Conservation (phyloP, 2,329 filamentous ascomycete species). For the Nigrospora oryzae region DNA sequence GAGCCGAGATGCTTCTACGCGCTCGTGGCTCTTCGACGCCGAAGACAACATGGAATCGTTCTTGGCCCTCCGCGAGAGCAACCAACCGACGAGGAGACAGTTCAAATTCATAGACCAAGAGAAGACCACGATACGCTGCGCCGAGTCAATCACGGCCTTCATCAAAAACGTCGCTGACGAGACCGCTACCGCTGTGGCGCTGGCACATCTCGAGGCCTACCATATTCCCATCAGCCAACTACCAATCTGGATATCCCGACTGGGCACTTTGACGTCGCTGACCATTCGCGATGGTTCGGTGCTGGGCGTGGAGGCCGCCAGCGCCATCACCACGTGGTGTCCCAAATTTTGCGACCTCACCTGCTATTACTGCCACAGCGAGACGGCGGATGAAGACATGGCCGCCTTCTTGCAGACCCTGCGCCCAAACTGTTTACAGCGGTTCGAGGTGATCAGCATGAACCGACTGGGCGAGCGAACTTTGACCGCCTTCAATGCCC, state of each 20-base stretch:
- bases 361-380: constrained; percentile 37
- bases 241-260: constrained; percentile 47
- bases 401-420: constrained; percentile 50
- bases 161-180: constrained; percentile 27
- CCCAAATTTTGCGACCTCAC: constrained; percentile 52
- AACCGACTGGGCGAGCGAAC: constrained; percentile 46
- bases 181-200: constrained; percentile 34
- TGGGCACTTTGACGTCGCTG: constrained; percentile 49
- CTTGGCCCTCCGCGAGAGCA: constrained; percentile 13
- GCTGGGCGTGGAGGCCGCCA: constrained; percentile 44
- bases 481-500: constrained; percentile 42
- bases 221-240: constrained; percentile 40
- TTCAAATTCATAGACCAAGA: constrained; percentile 22
- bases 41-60: constrained; percentile 27
- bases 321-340: constrained; percentile 48
- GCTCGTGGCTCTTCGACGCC: constrained; percentile 26
- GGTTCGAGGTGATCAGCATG: constrained; percentile 49
- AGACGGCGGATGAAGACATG: constrained; percentile 47
- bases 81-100: constrained; percentile 1
- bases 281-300: constrained; percentile 53
- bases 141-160: constrained; percentile 46
- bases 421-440: constrained; percentile 44
- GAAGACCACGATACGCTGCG: constrained; percentile 37
- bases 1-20: constrained; percentile 13
- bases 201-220: constrained; percentile 51